A percentile compares a stretch with the other conserved stretches of the same genome.
phyloP scores from a whole-genome alignment of 768 basidiomycete species.

The Trametes cingulata region DNA sequence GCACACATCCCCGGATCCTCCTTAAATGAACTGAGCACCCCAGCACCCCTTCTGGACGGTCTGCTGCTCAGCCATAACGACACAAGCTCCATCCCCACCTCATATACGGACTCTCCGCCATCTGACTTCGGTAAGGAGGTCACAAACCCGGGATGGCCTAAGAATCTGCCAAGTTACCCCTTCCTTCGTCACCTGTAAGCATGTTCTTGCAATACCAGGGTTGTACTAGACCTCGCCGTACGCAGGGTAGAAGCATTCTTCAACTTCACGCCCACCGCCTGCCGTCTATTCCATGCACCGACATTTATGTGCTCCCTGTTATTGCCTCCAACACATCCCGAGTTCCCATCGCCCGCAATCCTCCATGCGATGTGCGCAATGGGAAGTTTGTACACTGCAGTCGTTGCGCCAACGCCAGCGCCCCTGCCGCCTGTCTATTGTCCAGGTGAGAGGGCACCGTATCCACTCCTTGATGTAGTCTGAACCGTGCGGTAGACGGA shows the following conservation, averaged over 20 bases:
- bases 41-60: too few relatives aligned
- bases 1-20: too few relatives aligned
- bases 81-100: not conserved
- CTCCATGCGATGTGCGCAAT: constrained; percentile 88
- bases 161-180: constrained; percentile 58
- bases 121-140: constrained; percentile 19
- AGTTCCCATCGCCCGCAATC: constrained; percentile 70
- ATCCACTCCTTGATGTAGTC: not conserved
- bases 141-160: constrained; percentile 51
- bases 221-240: not conserved
- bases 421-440: not conserved
- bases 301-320: constrained; percentile 66
- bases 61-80: too few relatives aligned
- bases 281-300: constrained; percentile 65
- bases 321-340: constrained; percentile 65
- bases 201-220: not conserved
- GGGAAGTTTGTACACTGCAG: constrained; percentile 74
- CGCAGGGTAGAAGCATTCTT: constrained; percentile 78
- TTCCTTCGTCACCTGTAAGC: constrained; percentile 67
- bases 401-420: constrained; percentile 56
- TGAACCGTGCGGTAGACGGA: constrained; percentile 25
- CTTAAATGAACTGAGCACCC: too few relatives aligned
- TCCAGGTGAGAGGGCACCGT: not conserved
- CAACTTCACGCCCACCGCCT: constrained; percentile 70
- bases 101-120: not conserved